These are phyloP conservation scores for Sporisorium scitamineum DNA, from an alignment of 1,284 basidiomycete genomes.

Conservation along the genomic window DNA sequence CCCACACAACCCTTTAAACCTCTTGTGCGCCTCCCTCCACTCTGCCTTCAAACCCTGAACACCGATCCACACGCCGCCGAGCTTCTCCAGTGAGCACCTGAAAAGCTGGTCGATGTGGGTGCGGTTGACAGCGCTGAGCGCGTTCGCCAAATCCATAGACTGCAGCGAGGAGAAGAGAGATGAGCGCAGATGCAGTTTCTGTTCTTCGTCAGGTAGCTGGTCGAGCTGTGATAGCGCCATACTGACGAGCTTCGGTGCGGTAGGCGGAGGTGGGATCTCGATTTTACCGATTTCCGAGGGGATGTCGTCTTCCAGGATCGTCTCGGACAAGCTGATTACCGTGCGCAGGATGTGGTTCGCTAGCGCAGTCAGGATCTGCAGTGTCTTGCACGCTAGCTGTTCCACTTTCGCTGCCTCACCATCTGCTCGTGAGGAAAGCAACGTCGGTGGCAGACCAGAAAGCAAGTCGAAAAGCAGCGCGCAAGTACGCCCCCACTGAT, in stretches of 20 bases:
- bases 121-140: slow-evolving; percentile 6
- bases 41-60: slow-evolving; percentile 1
- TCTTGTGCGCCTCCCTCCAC: slow-evolving; percentile 7
- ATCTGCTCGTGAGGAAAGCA: not conserved
- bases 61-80: slow-evolving; percentile 31
- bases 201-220: slow-evolving; percentile 14
- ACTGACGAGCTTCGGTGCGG: slow-evolving; percentile 2
- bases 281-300: slow-evolving; percentile 12
- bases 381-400: slow-evolving; percentile 19
- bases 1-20: slow-evolving; percentile 11
- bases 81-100: slow-evolving; percentile 15
- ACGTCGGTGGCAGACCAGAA: slow-evolving; percentile 2
- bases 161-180: slow-evolving; percentile 14
- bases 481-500: slow-evolving; percentile 27
- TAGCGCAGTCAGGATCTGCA: slow-evolving; percentile 36
- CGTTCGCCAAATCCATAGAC: not conserved
- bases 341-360: slow-evolving; percentile 41
- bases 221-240: slow-evolving; percentile 38
- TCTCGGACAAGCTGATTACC: slow-evolving; percentile 30
- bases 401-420: slow-evolving; percentile 3
- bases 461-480: slow-evolving; percentile 25
- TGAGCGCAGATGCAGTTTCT: slow-evolving; percentile 20
- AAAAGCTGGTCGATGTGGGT: slow-evolving; percentile 26
- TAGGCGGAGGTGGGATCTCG: slow-evolving; percentile 14
- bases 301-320: slow-evolving; percentile 30